Evolutionary conservation across 495 filamentous ascomycete species (phyloP), one percentile per base, ranked within the genome.

Genomic region (Aspergillus olivimuriae): DNA sequence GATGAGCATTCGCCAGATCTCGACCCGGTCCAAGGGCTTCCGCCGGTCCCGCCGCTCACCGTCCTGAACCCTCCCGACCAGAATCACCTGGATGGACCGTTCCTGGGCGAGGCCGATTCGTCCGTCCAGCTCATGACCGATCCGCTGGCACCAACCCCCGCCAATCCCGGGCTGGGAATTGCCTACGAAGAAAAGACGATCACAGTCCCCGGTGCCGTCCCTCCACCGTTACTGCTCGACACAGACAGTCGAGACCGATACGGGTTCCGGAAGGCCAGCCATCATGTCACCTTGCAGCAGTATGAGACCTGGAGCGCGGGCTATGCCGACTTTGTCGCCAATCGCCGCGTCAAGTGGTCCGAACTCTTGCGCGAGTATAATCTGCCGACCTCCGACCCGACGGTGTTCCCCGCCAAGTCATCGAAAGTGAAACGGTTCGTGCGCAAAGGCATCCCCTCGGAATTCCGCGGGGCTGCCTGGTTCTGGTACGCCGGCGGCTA

Each of bases 401-500:
- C 75, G 23, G 70, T 73, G 4, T 97, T 97, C 48, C 92, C 92
- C 0, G 76, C 83, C 1, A 84, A 80, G 43, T 88, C 82, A 11
- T 70, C 76, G 31, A 94, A 91, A 55, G 76, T 90, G 21, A 95
- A 94, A 65, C 76, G 89, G 10, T 95, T 87, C 56, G 77, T 95
- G 21, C 81, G 91, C 24, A 98, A 98, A 61, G 92, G 92, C n/a
- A 89, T 96, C 18, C 92, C 92, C 2, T 84, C 89, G 1, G 87
- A 94, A 44, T 89, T 87, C 78, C 77, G 92, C 53, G 92, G 92
- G 9, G 82, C 84, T 4, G 91, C 92, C 22, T 98, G 92, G 92
- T 98, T 95, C 55, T 97, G 82, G 63, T 98, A 96, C 60, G 89
- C 89, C n/a, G 89, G 88, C 10, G 92, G 92, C 4, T 86, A 86